A percentile compares a stretch with the other conserved stretches of the same genome.
Conservation (phyloP, 1,139 yeast genomes). For the Debaryomyces robertsiae region DNA sequence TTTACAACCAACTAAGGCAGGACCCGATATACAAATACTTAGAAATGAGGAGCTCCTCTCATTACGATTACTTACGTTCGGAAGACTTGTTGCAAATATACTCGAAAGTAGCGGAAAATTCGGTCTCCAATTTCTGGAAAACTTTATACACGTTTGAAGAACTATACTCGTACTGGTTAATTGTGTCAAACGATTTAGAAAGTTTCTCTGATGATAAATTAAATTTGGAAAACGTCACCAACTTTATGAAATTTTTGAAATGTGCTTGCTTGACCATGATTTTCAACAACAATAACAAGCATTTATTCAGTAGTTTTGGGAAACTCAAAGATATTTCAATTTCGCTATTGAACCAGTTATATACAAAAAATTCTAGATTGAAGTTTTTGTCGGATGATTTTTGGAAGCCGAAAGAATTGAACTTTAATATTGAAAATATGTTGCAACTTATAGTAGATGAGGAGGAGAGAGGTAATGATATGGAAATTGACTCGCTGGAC, state of each 20-base stretch:
- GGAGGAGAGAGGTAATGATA: slow-evolving; percentile 29
- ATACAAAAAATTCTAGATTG: slow-evolving; percentile 68
- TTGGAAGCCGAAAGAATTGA: slow-evolving; percentile 51
- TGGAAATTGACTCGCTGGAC: slow-evolving; percentile 19
- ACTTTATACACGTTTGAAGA: slow-evolving; percentile 40
- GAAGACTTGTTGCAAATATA: slow-evolving; percentile 19
- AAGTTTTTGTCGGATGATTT: slow-evolving; percentile 54
- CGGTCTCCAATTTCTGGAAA: slow-evolving; percentile 33
- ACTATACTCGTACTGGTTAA: slow-evolving; percentile 48
- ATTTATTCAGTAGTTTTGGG: slow-evolving; percentile 20
- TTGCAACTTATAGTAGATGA: slow-evolving; percentile 42
- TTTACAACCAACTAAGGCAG: slow-evolving; percentile 24
- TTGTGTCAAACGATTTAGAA: slow-evolving; percentile 73
- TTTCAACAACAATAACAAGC: slow-evolving; percentile 36
- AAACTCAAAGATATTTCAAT: slow-evolving; percentile 44
- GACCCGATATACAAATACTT: slow-evolving; percentile 23
- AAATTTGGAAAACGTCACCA: slow-evolving; percentile 44
- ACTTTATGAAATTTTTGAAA: slow-evolving; percentile 55
- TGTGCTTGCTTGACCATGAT: slow-evolving; percentile 56
- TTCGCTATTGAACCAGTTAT: slow-evolving; percentile 64
- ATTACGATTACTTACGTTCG: slow-evolving; percentile 25
- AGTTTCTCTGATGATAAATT: slow-evolving; percentile 49
- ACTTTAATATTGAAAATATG: slow-evolving; percentile 33
- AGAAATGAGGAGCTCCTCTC: slow-evolving; percentile 3
- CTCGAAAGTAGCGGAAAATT: slow-evolving; percentile 8